Conservation (phyloP, 2,329 filamentous ascomycete genomes). For the Westerdykella sp. region DNA sequence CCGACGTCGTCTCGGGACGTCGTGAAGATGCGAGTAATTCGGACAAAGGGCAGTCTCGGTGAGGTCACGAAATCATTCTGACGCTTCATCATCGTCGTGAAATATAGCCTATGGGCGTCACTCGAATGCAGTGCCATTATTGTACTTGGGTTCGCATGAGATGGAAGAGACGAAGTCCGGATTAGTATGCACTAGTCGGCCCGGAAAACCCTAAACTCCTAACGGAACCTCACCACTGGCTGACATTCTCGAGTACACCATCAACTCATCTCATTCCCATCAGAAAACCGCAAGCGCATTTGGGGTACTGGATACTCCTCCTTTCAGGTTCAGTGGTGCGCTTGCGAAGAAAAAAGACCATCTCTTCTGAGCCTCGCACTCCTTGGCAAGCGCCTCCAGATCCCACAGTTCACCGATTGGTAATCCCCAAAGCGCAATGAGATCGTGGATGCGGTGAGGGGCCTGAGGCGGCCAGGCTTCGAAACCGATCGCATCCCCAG, state of each 20-base stretch:
- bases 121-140: no score
- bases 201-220: not conserved
- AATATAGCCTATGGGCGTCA: no score
- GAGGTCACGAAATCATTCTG: no score
- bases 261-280: not conserved
- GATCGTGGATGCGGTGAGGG: constrained; percentile 11
- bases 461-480: constrained; percentile 17
- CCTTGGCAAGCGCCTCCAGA: constrained; percentile 36
- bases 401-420: constrained; percentile 17
- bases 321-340: constrained; percentile 38
- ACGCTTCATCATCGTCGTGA: no score
- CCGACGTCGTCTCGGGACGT: constrained; percentile 1
- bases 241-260: not conserved
- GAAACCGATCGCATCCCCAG: constrained; percentile 24
- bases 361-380: constrained; percentile 26
- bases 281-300: constrained; percentile 26
- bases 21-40: no score
- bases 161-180: no score
- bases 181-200: not conserved
- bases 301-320: constrained; percentile 25
- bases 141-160: no score
- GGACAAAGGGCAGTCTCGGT: no score
- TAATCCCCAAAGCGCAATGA: constrained; percentile 39
- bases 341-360: constrained; percentile 39
- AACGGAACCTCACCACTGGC: no score